These are phyloP conservation scores for Psilocybe subaeruginosa DNA, from an alignment of 768 basidiomycete genomes.

Conservation along the genomic window DNA sequence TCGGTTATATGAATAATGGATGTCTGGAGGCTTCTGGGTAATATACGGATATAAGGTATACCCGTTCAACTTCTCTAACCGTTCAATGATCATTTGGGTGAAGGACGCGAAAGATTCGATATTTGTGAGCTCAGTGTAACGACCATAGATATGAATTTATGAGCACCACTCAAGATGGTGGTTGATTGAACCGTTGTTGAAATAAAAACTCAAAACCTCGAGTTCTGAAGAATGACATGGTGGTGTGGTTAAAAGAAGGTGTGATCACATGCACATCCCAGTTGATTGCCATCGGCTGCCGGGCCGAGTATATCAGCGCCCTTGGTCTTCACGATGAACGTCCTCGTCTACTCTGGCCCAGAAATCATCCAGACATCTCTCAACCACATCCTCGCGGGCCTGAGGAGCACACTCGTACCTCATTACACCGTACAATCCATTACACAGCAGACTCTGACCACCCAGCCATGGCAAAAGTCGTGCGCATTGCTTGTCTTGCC, in stretches of 20 bases:
- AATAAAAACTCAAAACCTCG: background rate
- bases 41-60: conserved; percentile 6
- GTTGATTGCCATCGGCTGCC: background rate
- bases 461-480: conserved; percentile 75
- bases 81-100: background rate
- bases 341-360: conserved; percentile 72
- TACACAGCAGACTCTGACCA: conserved; percentile 53
- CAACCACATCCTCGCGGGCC: conserved; percentile 42
- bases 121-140: background rate
- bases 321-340: conserved; percentile 52
- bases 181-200: background rate
- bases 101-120: no score
- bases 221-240: background rate
- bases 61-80: background rate
- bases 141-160: background rate
- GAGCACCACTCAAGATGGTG: background rate
- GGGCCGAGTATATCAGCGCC: background rate
- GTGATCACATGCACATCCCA: background rate
- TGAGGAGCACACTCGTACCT: conserved; percentile 64
- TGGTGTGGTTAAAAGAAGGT: background rate
- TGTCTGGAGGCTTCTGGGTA: background rate
- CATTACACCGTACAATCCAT: conserved; percentile 81
- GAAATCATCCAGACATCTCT: conserved; percentile 54
- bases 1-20: background rate
- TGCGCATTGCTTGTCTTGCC: conserved; percentile 85